Evolutionary conservation across 257 asterid species (phyloP), one percentile per base, ranked within the genome.

Genomic region (Fraxinus pennsylvanica): DNA sequence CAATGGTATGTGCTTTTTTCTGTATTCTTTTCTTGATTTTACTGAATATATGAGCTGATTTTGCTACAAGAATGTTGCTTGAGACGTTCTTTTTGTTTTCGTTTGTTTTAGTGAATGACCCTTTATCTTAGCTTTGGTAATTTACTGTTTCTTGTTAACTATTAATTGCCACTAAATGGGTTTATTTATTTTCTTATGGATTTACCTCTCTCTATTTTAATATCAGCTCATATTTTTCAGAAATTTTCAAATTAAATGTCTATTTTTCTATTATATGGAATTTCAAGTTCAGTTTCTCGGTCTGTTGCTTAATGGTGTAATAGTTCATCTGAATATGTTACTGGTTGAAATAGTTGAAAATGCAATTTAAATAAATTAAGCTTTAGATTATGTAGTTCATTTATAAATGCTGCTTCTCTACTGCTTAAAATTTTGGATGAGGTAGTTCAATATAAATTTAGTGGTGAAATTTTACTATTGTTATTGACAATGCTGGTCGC

Each of bases 1-100:
- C 97, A 19, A 86, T 92, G 86, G 99, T 94, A 85, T 73, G 9
- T 52, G n/a, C 75, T 75, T 81, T 54, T 74, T 75, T 81, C 43
- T 52, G 39, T 74, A 29, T 78, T 1, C 71, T 65, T 12, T 81
- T 32, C 69, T 41, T 74, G 9, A 67, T 76, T 76, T 21, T 82
- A 7, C 47, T 39, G 68, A 68, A 66, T 79, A n/a, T 78, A 74
- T 38, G 52, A 36, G 70, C 41, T 73, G 69, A 45, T 41, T 43
- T 68, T 77, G 41, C 59, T 30, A 66, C 54, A 54, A 36, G 74
- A 30, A 72, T 68, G 79, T 41, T 77, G 69, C 8, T 21, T 59
- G 32, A 21, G 59, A 32, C 72, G 72, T 36, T 1, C 45, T 32
- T 52, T 22, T 75, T 32, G 66, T 4, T 71, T 54, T 19, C 2